Evolutionary conservation across 192 early-diverging fungal species (phyloP), one percentile per base, ranked within the genome.

Genomic region (Obelidium mucronatum): DNA sequence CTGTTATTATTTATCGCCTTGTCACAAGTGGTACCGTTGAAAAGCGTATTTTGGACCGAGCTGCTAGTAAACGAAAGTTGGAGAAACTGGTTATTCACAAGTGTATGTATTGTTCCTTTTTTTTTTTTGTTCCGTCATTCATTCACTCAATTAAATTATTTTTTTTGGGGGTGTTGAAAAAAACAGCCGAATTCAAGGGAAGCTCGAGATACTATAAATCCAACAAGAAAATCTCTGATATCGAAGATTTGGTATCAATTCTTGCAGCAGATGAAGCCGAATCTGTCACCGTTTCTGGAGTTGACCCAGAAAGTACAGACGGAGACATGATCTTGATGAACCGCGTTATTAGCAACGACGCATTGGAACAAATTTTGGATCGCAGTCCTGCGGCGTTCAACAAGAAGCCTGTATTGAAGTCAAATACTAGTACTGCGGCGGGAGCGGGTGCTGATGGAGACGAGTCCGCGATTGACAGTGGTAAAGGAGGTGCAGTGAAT

Each of bases 31-130:
- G 93, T 35, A 94, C 94, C 28, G 91, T 96, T 58, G 97, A 99
- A 77, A 83, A 84, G 39, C 89, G 91, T 58, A 94, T 99, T 56
- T 78, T 96, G 48, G 90, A 93, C 31, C 79, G 87, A 8, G 96
- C 97, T 3, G 86, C 88, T 40, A 90, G 87, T 53, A 99, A 99
- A 73, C 86, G 96, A 56, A 91, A 91, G 78, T 80, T 99, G 2
- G 97, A 97, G 68, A 94, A 97, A 75, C 80, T 98, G 3, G 97
- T 99, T n/a, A 97, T 98, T 65, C 95, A 96, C 67, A 95, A 95
- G 63, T 36, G 80, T 77, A 55, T 48, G 62, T 35, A 44, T 33
- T 30, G 0, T 55, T 51, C 1, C 2, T 58, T 77, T 17, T 75
- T 44, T 26, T 8, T 17, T 5, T 17, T 11, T 44, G 42, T 44